Evolutionary conservation across 768 basidiomycete genomes (phyloP), one percentile per base, ranked within the genome.

Genomic region (Tricholoma terreum): DNA sequence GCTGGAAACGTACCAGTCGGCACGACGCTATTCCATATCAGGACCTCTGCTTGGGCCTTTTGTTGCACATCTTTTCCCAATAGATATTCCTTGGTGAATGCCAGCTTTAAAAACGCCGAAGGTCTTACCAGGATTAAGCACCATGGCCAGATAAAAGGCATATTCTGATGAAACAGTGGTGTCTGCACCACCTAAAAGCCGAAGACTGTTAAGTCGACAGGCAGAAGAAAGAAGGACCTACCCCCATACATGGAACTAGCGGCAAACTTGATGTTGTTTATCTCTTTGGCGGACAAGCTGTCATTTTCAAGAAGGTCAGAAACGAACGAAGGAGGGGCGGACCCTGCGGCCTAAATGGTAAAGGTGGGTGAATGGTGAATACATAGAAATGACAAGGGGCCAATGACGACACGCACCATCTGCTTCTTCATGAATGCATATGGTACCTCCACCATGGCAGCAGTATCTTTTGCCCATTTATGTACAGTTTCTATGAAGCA

Each of bases 121-220:
- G 6, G 8, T 48, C 64, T 42, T 36, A 74, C 70, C 65, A 14
- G 76, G 75, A 46, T 66, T 63, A 9, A 79, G 63, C 49, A 79
- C 69, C 77, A 81, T 80, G 1, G 80, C 80, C 14, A 81, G 67
- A 64, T 75, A 77, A 63, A 82, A 80, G 1, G 77, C 76, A 60
- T 78, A 75, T 56, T 77, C 70, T 0, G 74, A 70, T 1, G 77
- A 73, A 5, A 76, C 76, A 11, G 80, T 79, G 7, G 83, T 83
- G 58, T 84, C 82, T 0, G 81, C 78, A 8, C 77, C 81, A 50
- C 77, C 81, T 79, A 50, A 21, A 51, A 14, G 24, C 22, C 2
- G 17, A 50, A 7, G 27, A 14, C 8, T 17, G 19, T 49, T 21
- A 40, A 50, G 7, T 30, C 38, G 30, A 50, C 43, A 4, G 2